A percentile compares a stretch with the other conserved stretches of the same genome.
These are phyloP conservation scores for Besnoitia besnoiti DNA, from an alignment of 169 alveolate genomes.

Conservation along the genomic window DNA sequence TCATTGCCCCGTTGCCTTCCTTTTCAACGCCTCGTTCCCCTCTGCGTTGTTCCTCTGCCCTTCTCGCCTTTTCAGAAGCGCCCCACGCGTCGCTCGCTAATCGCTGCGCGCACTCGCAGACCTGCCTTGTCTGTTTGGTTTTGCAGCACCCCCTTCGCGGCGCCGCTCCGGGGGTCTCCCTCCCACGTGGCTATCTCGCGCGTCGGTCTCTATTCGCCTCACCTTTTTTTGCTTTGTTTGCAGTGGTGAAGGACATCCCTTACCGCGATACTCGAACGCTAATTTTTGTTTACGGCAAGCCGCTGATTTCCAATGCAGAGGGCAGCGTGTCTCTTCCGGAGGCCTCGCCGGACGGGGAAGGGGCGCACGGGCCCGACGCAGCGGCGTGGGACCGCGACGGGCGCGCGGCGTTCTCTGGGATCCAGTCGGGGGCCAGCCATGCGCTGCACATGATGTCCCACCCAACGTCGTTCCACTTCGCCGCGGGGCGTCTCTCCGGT, in stretches of 20 bases:
- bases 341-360: neutral
- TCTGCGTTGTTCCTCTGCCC: neutral
- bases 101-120: too few relatives aligned
- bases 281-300: slow-evolving; percentile 45
- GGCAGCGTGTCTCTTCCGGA: neutral
- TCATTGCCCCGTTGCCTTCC: neutral
- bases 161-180: too few relatives aligned
- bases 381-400: neutral
- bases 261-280: slow-evolving; percentile 51
- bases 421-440: neutral
- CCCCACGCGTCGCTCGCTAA: neutral
- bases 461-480: neutral
- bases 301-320: neutral
- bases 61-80: neutral
- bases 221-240: neutral
- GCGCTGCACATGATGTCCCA: neutral
- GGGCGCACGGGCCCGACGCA: neutral
- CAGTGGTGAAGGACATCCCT: slow-evolving; percentile 36
- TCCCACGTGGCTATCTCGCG: neutral
- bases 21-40: neutral
- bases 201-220: neutral
- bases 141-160: too few relatives aligned
- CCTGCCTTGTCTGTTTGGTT: neutral
- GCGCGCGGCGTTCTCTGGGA: neutral
- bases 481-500: too few relatives aligned